Evolutionary conservation across 345 rosid species (phyloP).

Genomic region (Boechera retrofracta): DNA sequence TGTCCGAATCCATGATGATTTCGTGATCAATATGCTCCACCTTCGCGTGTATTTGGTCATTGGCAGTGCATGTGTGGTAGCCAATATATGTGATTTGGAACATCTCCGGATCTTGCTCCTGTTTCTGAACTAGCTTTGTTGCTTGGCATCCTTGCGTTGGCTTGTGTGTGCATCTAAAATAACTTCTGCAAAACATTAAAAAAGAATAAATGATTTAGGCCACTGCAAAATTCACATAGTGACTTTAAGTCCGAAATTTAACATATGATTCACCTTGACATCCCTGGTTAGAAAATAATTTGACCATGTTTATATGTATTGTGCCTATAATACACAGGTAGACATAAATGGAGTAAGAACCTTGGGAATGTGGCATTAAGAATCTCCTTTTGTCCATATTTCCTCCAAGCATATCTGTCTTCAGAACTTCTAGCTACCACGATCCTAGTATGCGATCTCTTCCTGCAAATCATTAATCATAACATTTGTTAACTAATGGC

Average conservation of each 20-base stretch:
- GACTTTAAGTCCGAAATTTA: neutral
- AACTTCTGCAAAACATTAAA: conserved; percentile 60
- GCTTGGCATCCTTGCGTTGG: conserved; percentile 72
- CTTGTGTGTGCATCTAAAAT: conserved; percentile 88
- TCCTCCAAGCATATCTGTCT: conserved; percentile 82
- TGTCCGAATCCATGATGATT: conserved; percentile 31
- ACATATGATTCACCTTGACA: neutral
- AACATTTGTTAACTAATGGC: neutral
- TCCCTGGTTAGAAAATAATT: neutral
- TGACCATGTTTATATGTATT: neutral
- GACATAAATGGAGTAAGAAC: conserved; percentile 43
- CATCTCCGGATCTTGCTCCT: conserved; percentile 57
- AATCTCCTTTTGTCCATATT: conserved; percentile 87
- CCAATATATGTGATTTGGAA: conserved; percentile 66
- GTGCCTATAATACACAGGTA: neutral
- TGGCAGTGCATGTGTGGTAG: conserved; percentile 64
- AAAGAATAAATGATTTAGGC: conserved; percentile 29
- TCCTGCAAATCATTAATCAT: conserved; percentile 50
- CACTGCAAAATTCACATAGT: conserved; percentile 6
- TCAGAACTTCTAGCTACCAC: conserved; percentile 46
- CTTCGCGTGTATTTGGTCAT: conserved; percentile 23
- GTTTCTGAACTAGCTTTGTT: conserved; percentile 70
- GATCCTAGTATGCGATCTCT: conserved; percentile 47
- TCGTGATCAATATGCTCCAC: conserved; percentile 23
- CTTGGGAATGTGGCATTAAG: conserved; percentile 72